A percentile compares a stretch with the other conserved stretches of the same genome.
Conservation (phyloP, 805 yeast species). For the Saccharomycopsis oosterbeekiorum region DNA sequence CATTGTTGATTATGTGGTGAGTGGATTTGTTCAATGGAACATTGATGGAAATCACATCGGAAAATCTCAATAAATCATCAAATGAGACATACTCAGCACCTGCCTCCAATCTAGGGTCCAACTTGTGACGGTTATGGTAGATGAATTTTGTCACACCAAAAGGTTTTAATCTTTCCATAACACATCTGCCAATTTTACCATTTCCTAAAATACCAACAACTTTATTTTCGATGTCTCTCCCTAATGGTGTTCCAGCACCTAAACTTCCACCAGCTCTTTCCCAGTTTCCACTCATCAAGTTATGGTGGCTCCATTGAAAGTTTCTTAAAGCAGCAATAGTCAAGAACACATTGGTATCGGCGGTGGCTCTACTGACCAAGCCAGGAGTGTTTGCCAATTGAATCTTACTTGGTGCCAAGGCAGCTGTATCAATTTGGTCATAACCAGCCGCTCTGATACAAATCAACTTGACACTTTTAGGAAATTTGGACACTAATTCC, state of each 20-base stretch:
- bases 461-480: constrained; percentile 41
- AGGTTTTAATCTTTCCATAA: constrained; percentile 59
- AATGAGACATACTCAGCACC: constrained; percentile 62
- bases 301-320: constrained; percentile 50
- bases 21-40: constrained; percentile 71
- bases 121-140: constrained; percentile 59
- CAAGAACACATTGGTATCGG: constrained; percentile 58
- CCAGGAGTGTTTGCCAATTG: constrained; percentile 62
- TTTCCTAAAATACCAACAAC: constrained; percentile 74
- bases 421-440: constrained; percentile 56
- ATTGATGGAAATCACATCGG: constrained; percentile 67
- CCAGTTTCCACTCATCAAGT: constrained; percentile 56
- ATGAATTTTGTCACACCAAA: constrained; percentile 66
- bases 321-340: constrained; percentile 56
- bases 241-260: constrained; percentile 52
- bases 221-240: constrained; percentile 69
- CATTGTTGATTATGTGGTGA: constrained; percentile 55
- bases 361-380: constrained; percentile 62
- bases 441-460: constrained; percentile 69
- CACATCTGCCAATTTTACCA: constrained; percentile 86
- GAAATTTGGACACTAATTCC: constrained; percentile 47
- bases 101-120: constrained; percentile 52
- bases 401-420: constrained; percentile 41
- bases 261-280: constrained; percentile 39
- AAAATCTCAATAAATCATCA: constrained; percentile 52